phyloP scores from a whole-genome alignment of 441 rosid species.

The Viola pubescens region DNA sequence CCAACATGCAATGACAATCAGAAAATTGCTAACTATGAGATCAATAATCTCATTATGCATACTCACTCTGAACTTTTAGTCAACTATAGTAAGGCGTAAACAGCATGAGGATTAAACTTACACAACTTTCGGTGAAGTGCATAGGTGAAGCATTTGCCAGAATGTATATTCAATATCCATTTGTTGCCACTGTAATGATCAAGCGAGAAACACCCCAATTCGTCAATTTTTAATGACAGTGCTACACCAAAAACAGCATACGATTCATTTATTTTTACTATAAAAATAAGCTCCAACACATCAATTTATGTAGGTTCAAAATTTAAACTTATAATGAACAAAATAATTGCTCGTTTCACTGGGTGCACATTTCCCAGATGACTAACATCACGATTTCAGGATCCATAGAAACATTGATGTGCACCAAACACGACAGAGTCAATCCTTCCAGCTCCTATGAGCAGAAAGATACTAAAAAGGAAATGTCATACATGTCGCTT shows the following conservation, averaged over 20 bases:
- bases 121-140: constrained; percentile 98
- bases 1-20: constrained; percentile 47
- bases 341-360: too few relatives aligned
- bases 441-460: background rate
- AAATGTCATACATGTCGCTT: background rate
- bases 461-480: background rate
- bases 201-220: constrained; percentile 1
- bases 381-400: background rate
- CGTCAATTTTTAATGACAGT: background rate
- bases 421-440: background rate
- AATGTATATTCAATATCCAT: constrained; percentile 98
- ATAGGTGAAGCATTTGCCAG: constrained; percentile 98
- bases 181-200: constrained; percentile 84
- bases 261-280: too few relatives aligned
- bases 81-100: background rate
- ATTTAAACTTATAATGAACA: too few relatives aligned
- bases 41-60: background rate
- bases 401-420: background rate
- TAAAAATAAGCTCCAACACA: too few relatives aligned
- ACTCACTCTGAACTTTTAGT: background rate
- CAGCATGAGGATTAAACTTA: constrained; percentile 29
- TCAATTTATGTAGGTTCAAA: too few relatives aligned
- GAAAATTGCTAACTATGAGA: constrained; percentile 19
- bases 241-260: too few relatives aligned
- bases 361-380: background rate